Conservation (phyloP, 2,329 filamentous ascomycete species). For the Pseudogymnoascus sp. region DNA sequence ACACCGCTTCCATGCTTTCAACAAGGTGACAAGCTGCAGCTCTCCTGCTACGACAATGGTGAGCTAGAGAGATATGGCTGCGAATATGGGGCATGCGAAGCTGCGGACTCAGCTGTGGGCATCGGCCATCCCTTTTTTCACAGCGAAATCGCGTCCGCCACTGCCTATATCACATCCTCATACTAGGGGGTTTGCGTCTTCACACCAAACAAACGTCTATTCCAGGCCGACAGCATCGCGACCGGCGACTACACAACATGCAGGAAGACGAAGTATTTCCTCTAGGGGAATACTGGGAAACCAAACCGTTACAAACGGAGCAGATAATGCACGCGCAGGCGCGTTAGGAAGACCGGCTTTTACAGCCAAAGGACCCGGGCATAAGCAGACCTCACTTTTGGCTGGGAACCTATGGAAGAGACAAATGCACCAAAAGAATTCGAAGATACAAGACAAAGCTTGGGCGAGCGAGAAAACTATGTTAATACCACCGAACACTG, state of each 20-base stretch:
- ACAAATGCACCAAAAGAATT: background rate
- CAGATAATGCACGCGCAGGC: background rate
- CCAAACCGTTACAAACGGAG: background rate
- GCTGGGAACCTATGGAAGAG: background rate
- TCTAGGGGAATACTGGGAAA: background rate
- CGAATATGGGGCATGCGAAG: background rate
- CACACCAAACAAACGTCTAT: background rate
- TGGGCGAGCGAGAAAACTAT: conserved; percentile 1
- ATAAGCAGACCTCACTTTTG: background rate
- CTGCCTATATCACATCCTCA: background rate
- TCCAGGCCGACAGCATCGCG: background rate
- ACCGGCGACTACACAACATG: background rate
- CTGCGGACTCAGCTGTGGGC: background rate
- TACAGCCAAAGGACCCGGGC: background rate
- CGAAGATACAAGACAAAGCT: background rate
- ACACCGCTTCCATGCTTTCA: conserved; percentile 4
- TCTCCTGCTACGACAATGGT: background rate
- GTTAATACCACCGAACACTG: background rate
- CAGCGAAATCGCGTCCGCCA: background rate
- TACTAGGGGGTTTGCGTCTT: background rate
- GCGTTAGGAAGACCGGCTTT: background rate
- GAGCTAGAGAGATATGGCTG: conserved; percentile 7
- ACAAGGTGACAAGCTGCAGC: conserved; percentile 6
- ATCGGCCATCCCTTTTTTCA: conserved; percentile 3
- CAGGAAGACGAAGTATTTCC: background rate